These are phyloP conservation scores for Hypholoma sublateritium DNA, from an alignment of 768 basidiomycete species.

Conservation along the genomic window DNA sequence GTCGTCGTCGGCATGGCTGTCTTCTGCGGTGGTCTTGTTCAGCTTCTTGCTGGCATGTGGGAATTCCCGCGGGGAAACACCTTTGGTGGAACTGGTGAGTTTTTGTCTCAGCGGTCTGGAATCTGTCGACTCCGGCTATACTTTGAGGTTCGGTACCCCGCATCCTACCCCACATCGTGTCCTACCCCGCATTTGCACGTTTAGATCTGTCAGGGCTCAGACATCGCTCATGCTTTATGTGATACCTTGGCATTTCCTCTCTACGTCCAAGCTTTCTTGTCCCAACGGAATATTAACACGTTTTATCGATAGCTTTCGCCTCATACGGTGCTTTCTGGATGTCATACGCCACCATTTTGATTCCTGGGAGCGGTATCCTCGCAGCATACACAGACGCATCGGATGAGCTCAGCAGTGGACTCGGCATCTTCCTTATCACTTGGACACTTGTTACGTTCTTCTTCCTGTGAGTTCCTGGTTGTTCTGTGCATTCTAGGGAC, in stretches of 20 bases:
- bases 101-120: too few relatives aligned
- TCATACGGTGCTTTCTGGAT: conserved; percentile 90
- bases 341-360: conserved; percentile 72
- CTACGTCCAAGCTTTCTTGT: not conserved
- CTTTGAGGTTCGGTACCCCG: not conserved
- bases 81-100: conserved; percentile 73
- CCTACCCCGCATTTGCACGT: conserved; percentile 2
- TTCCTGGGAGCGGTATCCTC: conserved; percentile 66
- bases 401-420: conserved; percentile 45
- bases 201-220: not conserved
- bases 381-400: conserved; percentile 48
- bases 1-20: conserved; percentile 85
- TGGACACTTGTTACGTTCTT: conserved; percentile 77
- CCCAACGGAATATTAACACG: not conserved
- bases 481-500: not conserved
- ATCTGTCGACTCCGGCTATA: not conserved
- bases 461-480: conserved; percentile 48
- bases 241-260: not conserved
- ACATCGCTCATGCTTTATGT: too few relatives aligned
- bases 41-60: conserved; percentile 91
- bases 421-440: conserved; percentile 72
- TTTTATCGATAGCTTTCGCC: conserved; percentile 57
- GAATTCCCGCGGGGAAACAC: conserved; percentile 69
- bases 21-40: conserved; percentile 81
- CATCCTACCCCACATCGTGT: not conserved